A percentile compares a stretch with the other conserved stretches of the same genome.
Conservation (phyloP, 345 rosid genomes). For the Anastatica hierochuntica region DNA sequence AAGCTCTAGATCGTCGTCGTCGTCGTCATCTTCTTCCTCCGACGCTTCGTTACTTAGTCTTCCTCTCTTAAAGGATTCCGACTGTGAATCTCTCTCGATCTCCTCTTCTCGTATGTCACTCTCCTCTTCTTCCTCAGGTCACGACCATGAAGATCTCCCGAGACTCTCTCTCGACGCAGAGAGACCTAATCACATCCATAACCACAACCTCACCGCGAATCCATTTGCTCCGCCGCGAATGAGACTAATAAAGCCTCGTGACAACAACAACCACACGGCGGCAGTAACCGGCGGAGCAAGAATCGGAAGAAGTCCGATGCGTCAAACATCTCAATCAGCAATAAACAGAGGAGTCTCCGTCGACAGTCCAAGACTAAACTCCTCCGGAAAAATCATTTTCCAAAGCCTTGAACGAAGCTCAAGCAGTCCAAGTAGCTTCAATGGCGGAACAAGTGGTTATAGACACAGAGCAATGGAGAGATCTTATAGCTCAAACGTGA, state of each 20-base stretch:
- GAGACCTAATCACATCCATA: conserved; percentile 39
- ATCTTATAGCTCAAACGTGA: conserved; percentile 70
- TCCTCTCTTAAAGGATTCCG: conserved; percentile 64
- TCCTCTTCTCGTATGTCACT: conserved; percentile 76
- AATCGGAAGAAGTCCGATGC: conserved; percentile 50
- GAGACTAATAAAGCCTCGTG: conserved; percentile 55
- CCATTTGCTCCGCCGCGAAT: conserved; percentile 60
- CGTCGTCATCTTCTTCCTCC: conserved; percentile 22
- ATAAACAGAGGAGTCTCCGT: conserved; percentile 65
- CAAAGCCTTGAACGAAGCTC: conserved; percentile 88
- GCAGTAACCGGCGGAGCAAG: conserved; percentile 11
- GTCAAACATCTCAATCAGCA: conserved; percentile 21
- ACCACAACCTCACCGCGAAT: conserved; percentile 34
- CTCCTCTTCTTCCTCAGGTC: conserved; percentile 78
- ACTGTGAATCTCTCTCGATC: conserved; percentile 54
- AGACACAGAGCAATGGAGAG: conserved; percentile 83
- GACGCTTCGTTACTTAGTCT: conserved; percentile 39
- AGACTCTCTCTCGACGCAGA: conserved; percentile 79
- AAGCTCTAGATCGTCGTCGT: conserved; percentile 45
- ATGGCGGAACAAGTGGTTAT: conserved; percentile 63
- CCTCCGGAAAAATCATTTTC: conserved; percentile 87
- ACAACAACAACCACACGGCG: conserved; percentile 2
- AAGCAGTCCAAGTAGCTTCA: conserved; percentile 94
- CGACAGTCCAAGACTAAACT: conserved; percentile 87
- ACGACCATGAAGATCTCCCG: conserved; percentile 76